These are phyloP conservation scores for Solanum chacoense DNA, from an alignment of 305 asterid species.

Conservation along the genomic window DNA sequence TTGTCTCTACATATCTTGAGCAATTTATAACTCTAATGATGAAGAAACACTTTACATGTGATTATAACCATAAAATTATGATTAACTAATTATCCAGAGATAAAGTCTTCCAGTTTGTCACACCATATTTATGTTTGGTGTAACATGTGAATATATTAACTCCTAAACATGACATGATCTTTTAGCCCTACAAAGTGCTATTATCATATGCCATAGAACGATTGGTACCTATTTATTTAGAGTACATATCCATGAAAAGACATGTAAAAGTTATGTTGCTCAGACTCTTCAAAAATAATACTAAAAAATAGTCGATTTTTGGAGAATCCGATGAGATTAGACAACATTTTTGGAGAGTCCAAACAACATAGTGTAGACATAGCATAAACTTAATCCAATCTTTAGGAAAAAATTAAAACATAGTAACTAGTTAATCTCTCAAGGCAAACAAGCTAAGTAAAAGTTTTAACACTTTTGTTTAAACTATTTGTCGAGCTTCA, in stretches of 20 bases:
- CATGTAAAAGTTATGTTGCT: not conserved
- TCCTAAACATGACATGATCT: not conserved
- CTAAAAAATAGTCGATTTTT: not conserved
- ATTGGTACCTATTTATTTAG: not conserved
- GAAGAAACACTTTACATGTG: not conserved
- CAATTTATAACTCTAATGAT: not conserved
- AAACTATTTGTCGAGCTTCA: not conserved
- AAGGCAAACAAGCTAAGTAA: not conserved
- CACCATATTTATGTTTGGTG: not conserved
- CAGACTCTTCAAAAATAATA: too few species aligned
- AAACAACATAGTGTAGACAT: not conserved
- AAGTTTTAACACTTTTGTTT: not conserved
- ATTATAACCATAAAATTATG: not conserved
- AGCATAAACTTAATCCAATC: not conserved
- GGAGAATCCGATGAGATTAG: too few species aligned
- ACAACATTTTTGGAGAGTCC: too few species aligned
- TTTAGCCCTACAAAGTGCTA: not conserved
- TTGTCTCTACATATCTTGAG: not conserved
- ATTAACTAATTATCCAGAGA: too few species aligned
- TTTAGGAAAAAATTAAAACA: not conserved
- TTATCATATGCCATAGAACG: not conserved
- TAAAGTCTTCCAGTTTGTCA: not conserved
- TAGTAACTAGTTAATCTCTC: not conserved
- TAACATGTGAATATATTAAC: not conserved
- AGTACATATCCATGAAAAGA: too few species aligned